Base-by-base conservation (phyloP, 805 yeast species). In the Candida railenensis region DNA sequence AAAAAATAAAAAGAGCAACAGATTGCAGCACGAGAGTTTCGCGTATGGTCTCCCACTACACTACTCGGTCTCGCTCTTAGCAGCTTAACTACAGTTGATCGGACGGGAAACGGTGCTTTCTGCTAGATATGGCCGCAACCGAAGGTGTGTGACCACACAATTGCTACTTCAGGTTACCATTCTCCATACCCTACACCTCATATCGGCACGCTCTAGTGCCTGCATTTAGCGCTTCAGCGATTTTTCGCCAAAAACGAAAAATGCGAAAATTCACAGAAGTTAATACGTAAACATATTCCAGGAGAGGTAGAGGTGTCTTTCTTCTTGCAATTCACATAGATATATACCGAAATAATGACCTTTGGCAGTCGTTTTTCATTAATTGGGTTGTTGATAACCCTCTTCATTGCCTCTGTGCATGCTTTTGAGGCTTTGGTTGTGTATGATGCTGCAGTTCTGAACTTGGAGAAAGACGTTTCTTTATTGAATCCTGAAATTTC, bases 401-500 rank as follows among this genome's bases (percentile, higher is more conserved):
- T 48, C 14, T 12, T 36, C 14, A 39, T 39, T 14, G 42, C 34
- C 21, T 22, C 42, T 9, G 34, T 39, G 3, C 21, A 19, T 12
- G 33, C 42, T 4, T 20, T 36, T 3, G 33, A 22, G 33, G 64
- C 65, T 8, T 63, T 72, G 54, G 63, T 71, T 4, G 58, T 70
- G 14, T 65, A 60, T 51, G 76, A 72, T 48, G 53, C 69, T 5
- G 54, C 48, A 34, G 46, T 57, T 39, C 45, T 57, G 45, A 59
- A 61, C 46, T 53, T 65, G 33, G 44, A 46, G 5, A 44, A 47
- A 28, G 43, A 52, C 15, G 45, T 33, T 7, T 34, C 55, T 30
- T 40, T 16, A 19, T 47, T 56, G 41, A 43, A 51, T 2, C 45
- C 59, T 3, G 54, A 58, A 9, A 53, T 62, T 18, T 44, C 57